Evolutionary conservation across 495 filamentous ascomycete species (phyloP).

Genomic region (Monascus purpureus): DNA sequence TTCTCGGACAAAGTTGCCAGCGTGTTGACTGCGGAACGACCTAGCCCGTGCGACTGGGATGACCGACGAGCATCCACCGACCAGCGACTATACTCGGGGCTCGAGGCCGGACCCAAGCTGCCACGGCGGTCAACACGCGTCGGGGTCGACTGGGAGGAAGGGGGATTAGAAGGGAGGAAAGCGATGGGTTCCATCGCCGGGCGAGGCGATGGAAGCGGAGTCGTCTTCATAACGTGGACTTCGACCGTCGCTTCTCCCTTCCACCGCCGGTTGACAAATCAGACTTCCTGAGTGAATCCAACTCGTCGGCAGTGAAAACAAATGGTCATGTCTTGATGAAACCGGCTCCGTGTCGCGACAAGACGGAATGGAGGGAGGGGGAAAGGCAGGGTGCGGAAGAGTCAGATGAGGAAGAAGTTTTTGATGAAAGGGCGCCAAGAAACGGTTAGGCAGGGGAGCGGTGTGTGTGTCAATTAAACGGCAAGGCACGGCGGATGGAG

Average conservation of each 20-base stretch:
- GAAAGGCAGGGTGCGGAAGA: no score
- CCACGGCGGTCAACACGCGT: slow-evolving; percentile 1
- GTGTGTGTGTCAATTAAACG: background rate
- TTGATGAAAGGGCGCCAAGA: background rate
- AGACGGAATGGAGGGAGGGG: slow-evolving; percentile 2
- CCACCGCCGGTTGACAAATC: slow-evolving; percentile 20
- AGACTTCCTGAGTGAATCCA: slow-evolving; percentile 21
- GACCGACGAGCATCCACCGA: background rate
- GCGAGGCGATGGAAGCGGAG: slow-evolving; percentile 30
- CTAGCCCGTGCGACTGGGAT: background rate
- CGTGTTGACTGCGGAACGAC: slow-evolving; percentile 1
- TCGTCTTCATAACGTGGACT: slow-evolving; percentile 24
- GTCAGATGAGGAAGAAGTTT: background rate
- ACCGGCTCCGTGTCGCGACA: slow-evolving; percentile 8
- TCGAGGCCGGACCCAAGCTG: background rate
- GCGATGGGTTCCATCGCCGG: slow-evolving; percentile 22
- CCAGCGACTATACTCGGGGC: background rate
- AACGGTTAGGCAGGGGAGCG: background rate
- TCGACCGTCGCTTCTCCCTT: slow-evolving; percentile 27
- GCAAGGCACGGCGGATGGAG: background rate
- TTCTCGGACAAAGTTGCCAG: slow-evolving; percentile 13
- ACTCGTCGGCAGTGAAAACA: slow-evolving; percentile 16
- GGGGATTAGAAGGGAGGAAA: slow-evolving; percentile 12
- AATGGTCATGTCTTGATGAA: slow-evolving; percentile 25
- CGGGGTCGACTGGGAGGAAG: slow-evolving; percentile 12